Evolutionary conservation across 805 yeast species (phyloP), one percentile per base, ranked within the genome.

Genomic region (Wickerhamiella spandovensis): DNA sequence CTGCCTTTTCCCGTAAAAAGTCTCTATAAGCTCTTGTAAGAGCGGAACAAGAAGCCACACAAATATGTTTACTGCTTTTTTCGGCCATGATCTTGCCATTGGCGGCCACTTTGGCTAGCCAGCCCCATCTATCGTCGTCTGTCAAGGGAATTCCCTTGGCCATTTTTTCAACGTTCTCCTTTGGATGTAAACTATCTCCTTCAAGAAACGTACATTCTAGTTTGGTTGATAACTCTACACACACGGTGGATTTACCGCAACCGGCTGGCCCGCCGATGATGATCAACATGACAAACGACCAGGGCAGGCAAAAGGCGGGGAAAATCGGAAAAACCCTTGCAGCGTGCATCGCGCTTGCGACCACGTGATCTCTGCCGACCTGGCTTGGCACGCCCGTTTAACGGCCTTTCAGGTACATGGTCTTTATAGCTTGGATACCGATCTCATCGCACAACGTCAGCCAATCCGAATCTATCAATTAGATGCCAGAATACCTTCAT

Each of bases 191-290:
- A 1, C 71, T 65, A 64, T 92, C 98, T 5, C 97, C 98, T 64
- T 92, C 98, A 12, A 88, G 64, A 61, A 76, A 88, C 2, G 78
- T 72, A 46, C 82, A 72, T 2, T 64, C 52, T 18, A 78, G 72
- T 21, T 66, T 60, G 20, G 67, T 53, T 0, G 82, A 64, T 20
- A 89, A 60, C 10, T 64, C 59, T 13, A 68, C 67, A 0, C 85
- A 95, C 20, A 84, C 75, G 1, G 96, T 85, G 21, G 94, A 73
- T 64, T 92, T 92, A 0, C 98, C 98, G 1, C 95, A 84, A 8
- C 97, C 97, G 0, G 96, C 89, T 0, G 97, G 95, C 0, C 98
- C 98, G 12, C 95, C 96, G 8, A 90, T 78, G 1, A 88, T 48
- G 25, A 59, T 43, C 39, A 59, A 28, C 58, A 58, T 53, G 41